These are phyloP conservation scores for Abrus precatorius DNA, from an alignment of 306 rosid genomes.

Conservation along the genomic window DNA sequence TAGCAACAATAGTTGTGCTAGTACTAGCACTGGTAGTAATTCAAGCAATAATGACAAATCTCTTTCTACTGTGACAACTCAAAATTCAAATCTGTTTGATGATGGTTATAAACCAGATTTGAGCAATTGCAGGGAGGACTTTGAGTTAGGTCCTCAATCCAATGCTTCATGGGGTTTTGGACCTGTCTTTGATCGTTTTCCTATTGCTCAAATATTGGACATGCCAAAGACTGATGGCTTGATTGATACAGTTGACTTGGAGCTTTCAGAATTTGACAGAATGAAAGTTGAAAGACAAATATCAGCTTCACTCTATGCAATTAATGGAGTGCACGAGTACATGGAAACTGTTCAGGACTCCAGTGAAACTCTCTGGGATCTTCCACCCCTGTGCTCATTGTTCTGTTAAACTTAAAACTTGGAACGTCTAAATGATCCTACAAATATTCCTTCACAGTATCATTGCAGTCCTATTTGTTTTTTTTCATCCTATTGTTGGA, in stretches of 20 bases:
- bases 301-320: constrained; percentile 90
- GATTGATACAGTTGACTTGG: constrained; percentile 47
- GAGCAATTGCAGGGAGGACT: constrained; percentile 59
- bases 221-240: constrained; percentile 55
- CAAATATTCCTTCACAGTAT: constrained; percentile 29
- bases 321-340: constrained; percentile 92
- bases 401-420: constrained; percentile 53
- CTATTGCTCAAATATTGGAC: constrained; percentile 61
- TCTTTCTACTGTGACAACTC: constrained; percentile 33
- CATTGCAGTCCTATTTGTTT: constrained; percentile 5
- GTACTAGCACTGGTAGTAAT: background rate
- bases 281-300: constrained; percentile 94
- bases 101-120: constrained; percentile 79
- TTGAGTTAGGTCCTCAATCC: constrained; percentile 49
- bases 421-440: constrained; percentile 37
- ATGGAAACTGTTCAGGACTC: constrained; percentile 85
- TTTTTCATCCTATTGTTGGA: background rate
- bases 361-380: constrained; percentile 81
- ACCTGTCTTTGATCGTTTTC: constrained; percentile 58
- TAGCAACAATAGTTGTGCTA: constrained; percentile 12
- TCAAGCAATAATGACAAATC: constrained; percentile 25
- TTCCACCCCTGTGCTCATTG: constrained; percentile 82
- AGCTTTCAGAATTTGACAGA: constrained; percentile 77
- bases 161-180: constrained; percentile 62
- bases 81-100: constrained; percentile 52